Base-by-base conservation (phyloP, 371 early-diverging fungal species). In the Mortierella sp. region DNA sequence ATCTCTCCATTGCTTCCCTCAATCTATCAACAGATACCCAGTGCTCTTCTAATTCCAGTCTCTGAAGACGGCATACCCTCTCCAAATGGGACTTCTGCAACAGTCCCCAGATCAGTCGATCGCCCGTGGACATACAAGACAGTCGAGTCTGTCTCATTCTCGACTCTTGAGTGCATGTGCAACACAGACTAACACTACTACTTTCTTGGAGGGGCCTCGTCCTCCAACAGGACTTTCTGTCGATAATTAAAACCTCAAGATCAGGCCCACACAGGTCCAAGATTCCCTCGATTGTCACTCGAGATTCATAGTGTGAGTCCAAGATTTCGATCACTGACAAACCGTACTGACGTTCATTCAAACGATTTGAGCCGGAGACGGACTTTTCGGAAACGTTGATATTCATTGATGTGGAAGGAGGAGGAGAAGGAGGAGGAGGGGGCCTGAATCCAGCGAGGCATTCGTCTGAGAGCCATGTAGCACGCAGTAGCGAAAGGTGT, bases 221-320 rank as follows among this genome's bases (percentile, higher is more conserved):
- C 6, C 72, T 46, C 75, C 75, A 73, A 46, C 75, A 73, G 0
- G 75, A 67, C 46, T 60, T 67, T 32, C 75, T 46, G 43, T 73
- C 75, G 19, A 73, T 39, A 0, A 50, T 23, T 23, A 73, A 23
- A 1, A 37, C 24, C 26, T 73, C 68, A 9, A 73, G 64, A 14
- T 56, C 34, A 1, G 75, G 60, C 1, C 75, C 75, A 56, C 68
- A 73, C 4, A 73, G 17, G 7, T 58, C 60, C 41, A 73, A 41
- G 12, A 73, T 2, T 0, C 75, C 68, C 15, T 67, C 63, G n/a
- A 68, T 39, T 4, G 75, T 73, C 34, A 68, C 42, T 21, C 44
- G 54, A 1, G 68, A 73, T 2, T 64, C 68, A 46, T 67, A 72
- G 32, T 72, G 49, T 11, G 66, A 66, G 21, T 66, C 72, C 42